phyloP scores from a whole-genome alignment of 139 green algal genomes.

The Chlamydomonas sp. region DNA sequence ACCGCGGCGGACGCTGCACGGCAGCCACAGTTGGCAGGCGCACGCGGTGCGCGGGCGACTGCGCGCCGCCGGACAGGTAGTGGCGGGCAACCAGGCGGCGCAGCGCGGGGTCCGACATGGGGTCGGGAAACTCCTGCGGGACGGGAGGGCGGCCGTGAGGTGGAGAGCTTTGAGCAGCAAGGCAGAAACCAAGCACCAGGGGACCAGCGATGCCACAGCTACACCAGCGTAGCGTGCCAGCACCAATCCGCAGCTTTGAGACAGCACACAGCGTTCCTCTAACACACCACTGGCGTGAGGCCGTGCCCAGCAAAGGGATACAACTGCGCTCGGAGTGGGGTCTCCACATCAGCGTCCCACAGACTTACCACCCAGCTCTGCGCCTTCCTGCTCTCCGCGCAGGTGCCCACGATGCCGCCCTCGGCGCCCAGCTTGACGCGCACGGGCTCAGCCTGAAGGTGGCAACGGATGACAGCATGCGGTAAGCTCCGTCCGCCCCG shows the following conservation, averaged over 20 bases:
- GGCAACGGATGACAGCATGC: too few species aligned
- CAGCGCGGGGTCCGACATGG: constrained; percentile 16
- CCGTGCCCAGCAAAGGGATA: too few species aligned
- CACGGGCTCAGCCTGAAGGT: constrained; percentile 2
- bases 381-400: constrained; percentile 23
- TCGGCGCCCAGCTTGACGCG: constrained; percentile 17
- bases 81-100: background rate
- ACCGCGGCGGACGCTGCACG: background rate
- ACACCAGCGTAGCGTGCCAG: too few species aligned
- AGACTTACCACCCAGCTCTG: constrained; percentile 36
- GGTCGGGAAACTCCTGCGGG: constrained; percentile 23
- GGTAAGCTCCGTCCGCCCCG: too few species aligned
- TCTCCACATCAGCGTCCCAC: too few species aligned
- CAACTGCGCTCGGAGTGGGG: too few species aligned
- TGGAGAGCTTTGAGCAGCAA: background rate
- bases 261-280: too few species aligned
- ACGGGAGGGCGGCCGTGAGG: background rate
- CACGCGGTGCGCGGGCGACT: too few species aligned
- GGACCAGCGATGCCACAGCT: too few species aligned
- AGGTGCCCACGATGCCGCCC: constrained; percentile 31
- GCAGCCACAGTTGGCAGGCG: background rate
- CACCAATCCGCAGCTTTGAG: too few species aligned
- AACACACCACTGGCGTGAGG: too few species aligned
- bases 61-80: too few species aligned
- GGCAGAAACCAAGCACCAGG: background rate